Conservation (phyloP, 1,284 basidiomycete species). For the Malassezia japonica region DNA sequence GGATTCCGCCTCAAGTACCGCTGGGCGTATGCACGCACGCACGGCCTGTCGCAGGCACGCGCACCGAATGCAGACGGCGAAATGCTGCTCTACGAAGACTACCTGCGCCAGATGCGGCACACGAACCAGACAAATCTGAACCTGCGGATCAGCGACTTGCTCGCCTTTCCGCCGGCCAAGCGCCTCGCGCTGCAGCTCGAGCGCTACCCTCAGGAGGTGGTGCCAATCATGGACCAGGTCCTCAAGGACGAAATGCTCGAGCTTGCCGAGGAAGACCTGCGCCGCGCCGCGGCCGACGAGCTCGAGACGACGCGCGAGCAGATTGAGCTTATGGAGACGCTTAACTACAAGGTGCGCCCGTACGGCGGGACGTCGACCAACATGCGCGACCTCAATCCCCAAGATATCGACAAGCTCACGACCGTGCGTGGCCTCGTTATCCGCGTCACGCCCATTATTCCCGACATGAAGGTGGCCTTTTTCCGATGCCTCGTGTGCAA, state of each 20-base stretch:
- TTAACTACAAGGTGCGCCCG: slow-evolving; percentile 82
- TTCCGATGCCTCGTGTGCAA: slow-evolving; percentile 94
- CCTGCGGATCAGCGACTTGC: slow-evolving; percentile 77
- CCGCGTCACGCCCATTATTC: slow-evolving; percentile 90
- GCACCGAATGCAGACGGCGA: slow-evolving; percentile 34
- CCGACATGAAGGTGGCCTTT: slow-evolving; percentile 95
- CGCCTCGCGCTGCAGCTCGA: slow-evolving; percentile 60
- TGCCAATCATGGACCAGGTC: slow-evolving; percentile 93
- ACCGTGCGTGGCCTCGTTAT: slow-evolving; percentile 94
- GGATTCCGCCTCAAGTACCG: slow-evolving; percentile 93
- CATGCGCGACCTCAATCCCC: slow-evolving; percentile 46
- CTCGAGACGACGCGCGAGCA: slow-evolving; percentile 56
- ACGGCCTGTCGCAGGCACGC: slow-evolving; percentile 50
- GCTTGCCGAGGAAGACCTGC: slow-evolving; percentile 59
- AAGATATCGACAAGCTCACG: slow-evolving; percentile 59
- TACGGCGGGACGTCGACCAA: slow-evolving; percentile 63
- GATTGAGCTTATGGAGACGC: slow-evolving; percentile 47
- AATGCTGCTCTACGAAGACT: slow-evolving; percentile 62
- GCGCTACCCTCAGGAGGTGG: slow-evolving; percentile 91
- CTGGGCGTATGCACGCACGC: slow-evolving; percentile 62
- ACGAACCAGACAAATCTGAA: slow-evolving; percentile 82
- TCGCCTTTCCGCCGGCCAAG: slow-evolving; percentile 72
- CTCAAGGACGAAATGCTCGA: slow-evolving; percentile 61
- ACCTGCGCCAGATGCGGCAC: slow-evolving; percentile 73
- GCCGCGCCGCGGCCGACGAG: slow-evolving; percentile 60